phyloP scores from a whole-genome alignment of 805 yeast genomes.

The Ogataea nonfermentans region DNA sequence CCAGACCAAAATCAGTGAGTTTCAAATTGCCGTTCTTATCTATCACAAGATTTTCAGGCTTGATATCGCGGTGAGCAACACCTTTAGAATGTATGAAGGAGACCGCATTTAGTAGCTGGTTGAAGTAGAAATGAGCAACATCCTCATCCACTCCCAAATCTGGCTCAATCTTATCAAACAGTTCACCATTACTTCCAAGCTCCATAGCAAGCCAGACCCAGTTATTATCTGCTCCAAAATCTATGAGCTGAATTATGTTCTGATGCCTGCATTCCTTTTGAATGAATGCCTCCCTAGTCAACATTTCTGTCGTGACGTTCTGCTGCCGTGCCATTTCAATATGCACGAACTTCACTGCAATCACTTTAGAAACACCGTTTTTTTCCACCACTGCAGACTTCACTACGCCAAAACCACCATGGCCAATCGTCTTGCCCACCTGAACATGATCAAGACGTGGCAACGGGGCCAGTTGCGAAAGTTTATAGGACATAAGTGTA shows the following conservation, averaged over 20 bases:
- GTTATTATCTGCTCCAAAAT: conserved; percentile 50
- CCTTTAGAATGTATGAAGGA: conserved; percentile 60
- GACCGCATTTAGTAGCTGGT: conserved; percentile 61
- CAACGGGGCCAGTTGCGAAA: conserved; percentile 46
- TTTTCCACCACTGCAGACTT: conserved; percentile 43
- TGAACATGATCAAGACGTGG: conserved; percentile 48
- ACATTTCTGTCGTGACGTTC: conserved; percentile 32
- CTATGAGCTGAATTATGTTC: conserved; percentile 55
- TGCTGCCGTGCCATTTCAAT: conserved; percentile 32
- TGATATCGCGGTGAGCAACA: conserved; percentile 66
- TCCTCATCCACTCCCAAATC: conserved; percentile 67
- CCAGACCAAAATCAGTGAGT: conserved; percentile 76
- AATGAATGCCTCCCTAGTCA: conserved; percentile 54
- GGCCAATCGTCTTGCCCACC: conserved; percentile 56
- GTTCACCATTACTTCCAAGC: conserved; percentile 70
- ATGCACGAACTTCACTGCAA: conserved; percentile 61
- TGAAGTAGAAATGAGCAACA: conserved; percentile 66
- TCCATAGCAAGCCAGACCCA: conserved; percentile 71
- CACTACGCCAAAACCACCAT: conserved; percentile 67
- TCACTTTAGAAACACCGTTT: conserved; percentile 37
- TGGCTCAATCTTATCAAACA: conserved; percentile 77
- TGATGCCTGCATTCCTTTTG: conserved; percentile 61
- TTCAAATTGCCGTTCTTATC: conserved; percentile 65
- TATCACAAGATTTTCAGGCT: conserved; percentile 66
- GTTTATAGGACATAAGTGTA: conserved; percentile 30